Evolutionary conservation across 768 basidiomycete species (phyloP).

Genomic region (Postia placenta): DNA sequence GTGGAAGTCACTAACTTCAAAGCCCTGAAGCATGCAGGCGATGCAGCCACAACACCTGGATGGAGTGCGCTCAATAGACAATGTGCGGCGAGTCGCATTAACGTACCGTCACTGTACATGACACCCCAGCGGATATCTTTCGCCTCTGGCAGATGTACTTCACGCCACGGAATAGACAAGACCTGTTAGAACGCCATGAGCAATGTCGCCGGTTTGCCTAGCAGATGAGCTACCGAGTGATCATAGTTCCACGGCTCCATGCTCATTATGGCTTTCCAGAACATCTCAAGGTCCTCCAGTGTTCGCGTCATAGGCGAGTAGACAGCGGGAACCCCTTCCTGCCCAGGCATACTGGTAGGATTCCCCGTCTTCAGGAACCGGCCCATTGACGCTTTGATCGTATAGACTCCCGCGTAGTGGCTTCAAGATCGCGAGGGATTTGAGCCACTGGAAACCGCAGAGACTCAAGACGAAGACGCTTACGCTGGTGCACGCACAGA

Average conservation of each 20-base stretch:
- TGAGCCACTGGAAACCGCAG: not conserved
- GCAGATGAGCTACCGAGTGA: constrained; percentile 27
- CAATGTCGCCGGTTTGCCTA: not conserved
- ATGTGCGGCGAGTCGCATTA: no score
- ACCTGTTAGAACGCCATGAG: constrained; percentile 22
- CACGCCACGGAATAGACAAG: constrained; percentile 38
- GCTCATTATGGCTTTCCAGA: constrained; percentile 36
- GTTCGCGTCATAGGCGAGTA: constrained; percentile 40
- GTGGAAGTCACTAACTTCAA: constrained; percentile 29
- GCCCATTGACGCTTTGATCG: constrained; percentile 33
- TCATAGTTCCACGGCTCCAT: constrained; percentile 41
- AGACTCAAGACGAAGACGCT: constrained; percentile 1
- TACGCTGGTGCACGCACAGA: constrained; percentile 45
- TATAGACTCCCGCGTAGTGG: constrained; percentile 36
- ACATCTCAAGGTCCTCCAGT: constrained; percentile 36
- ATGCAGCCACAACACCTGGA: constrained; percentile 27
- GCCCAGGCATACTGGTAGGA: constrained; percentile 31
- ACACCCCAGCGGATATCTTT: constrained; percentile 35
- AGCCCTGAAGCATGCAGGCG: constrained; percentile 37
- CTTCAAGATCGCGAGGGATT: not conserved
- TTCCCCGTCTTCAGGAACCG: constrained; percentile 33
- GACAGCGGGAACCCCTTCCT: constrained; percentile 32
- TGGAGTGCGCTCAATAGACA: not conserved
- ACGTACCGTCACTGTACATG: constrained; percentile 35
- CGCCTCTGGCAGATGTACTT: constrained; percentile 20